A percentile compares a stretch with the other conserved stretches of the same genome.
Conservation (phyloP, 352 stramenopile species). For the Pythium rishiriense region DNA sequence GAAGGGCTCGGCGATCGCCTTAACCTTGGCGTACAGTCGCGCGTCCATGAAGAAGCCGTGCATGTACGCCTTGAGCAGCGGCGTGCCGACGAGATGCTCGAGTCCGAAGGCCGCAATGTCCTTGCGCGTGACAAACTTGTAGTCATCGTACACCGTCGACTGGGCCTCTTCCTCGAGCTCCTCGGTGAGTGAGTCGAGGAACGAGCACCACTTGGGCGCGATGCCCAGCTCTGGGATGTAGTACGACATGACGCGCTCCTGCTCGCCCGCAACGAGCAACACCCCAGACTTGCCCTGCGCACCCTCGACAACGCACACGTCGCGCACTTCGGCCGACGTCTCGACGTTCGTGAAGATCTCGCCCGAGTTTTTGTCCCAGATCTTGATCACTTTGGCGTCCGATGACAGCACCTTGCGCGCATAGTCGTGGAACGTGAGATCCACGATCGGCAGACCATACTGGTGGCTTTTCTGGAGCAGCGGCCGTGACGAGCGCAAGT, state of each 20-base stretch:
- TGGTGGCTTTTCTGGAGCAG: slow-evolving; percentile 97
- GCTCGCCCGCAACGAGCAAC: slow-evolving; percentile 96
- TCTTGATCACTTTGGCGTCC: slow-evolving; percentile 98
- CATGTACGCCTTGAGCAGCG: slow-evolving; percentile 98
- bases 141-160: slow-evolving; percentile 98
- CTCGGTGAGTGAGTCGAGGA: slow-evolving; percentile 99
- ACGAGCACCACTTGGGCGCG: slow-evolving; percentile 98
- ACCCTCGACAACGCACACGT: slow-evolving; percentile 95
- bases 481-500: slow-evolving; percentile 94
- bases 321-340: slow-evolving; percentile 93
- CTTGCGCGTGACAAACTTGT: slow-evolving; percentile 97
- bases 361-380: slow-evolving; percentile 93
- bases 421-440: slow-evolving; percentile 92
- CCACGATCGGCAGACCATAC: slow-evolving; percentile 96
- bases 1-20: slow-evolving; percentile 96
- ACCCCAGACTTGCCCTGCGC: slow-evolving; percentile 92
- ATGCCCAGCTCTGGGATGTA: slow-evolving; percentile 98
- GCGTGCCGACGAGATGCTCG: slow-evolving; percentile 97
- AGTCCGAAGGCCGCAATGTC: slow-evolving; percentile 96
- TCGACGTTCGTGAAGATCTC: slow-evolving; percentile 97
- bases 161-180: slow-evolving; percentile 97
- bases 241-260: slow-evolving; percentile 97
- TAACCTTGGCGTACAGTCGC: slow-evolving; percentile 96
- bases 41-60: slow-evolving; percentile 99
- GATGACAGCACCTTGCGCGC: slow-evolving; percentile 91